A percentile compares a stretch with the other conserved stretches of the same genome.
phyloP scores from a whole-genome alignment of 1,284 basidiomycete species.

The Trichosporon faecale region DNA sequence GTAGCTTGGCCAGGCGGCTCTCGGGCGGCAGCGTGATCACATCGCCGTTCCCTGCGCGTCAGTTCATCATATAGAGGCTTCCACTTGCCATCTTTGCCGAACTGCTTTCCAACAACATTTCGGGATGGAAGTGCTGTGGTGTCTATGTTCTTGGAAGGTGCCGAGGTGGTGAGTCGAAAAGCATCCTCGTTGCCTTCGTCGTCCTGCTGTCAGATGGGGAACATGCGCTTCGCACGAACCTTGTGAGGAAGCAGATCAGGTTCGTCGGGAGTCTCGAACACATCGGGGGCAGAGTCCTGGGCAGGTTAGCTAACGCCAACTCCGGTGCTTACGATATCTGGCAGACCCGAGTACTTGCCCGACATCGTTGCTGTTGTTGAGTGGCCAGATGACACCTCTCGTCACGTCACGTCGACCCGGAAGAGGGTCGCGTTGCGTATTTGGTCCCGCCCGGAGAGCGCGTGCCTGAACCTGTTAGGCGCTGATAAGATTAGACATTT shows the following conservation, averaged over 20 bases:
- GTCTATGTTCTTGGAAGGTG: conserved; percentile 14
- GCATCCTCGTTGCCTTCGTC: conserved; percentile 22
- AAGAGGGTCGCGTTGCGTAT: neutral
- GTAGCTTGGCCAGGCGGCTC: conserved; percentile 41
- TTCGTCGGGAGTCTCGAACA: conserved; percentile 83
- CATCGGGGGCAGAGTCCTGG: conserved; percentile 83
- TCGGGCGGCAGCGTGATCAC: conserved; percentile 6
- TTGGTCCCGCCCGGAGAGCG: neutral
- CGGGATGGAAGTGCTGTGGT: conserved; percentile 15
- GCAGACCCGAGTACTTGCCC: conserved; percentile 78
- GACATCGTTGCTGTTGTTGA: conserved; percentile 25
- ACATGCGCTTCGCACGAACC: conserved; percentile 22
- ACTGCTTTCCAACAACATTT: neutral
- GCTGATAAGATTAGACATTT: neutral
- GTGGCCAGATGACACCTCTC: neutral
- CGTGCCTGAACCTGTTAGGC: neutral
- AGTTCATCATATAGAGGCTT: neutral
- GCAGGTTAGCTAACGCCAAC: neutral
- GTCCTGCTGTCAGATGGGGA: conserved; percentile 6
- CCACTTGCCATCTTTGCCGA: neutral
- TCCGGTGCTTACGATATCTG: conserved; percentile 71
- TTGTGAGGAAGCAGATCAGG: conserved; percentile 34
- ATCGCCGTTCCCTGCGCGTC: neutral
- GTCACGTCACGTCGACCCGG: neutral
- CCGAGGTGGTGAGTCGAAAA: neutral